A percentile compares a stretch with the other conserved stretches of the same genome.
Evolutionary conservation across 352 stramenopile species (phyloP).

Genomic region (Phytophthora pisi): DNA sequence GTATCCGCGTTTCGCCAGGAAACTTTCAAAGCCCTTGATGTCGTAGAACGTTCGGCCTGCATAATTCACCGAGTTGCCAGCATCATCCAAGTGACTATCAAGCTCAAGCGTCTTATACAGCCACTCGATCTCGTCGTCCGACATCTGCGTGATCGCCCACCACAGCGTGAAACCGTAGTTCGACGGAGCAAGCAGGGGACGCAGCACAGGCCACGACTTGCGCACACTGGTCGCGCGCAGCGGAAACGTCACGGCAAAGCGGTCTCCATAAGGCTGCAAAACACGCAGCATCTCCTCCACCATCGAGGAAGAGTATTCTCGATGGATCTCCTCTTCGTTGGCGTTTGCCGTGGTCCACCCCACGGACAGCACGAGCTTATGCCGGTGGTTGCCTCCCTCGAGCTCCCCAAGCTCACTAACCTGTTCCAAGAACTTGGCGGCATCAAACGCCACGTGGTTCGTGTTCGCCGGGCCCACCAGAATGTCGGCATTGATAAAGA

Average conservation of each 20-base stretch:
- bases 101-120: slow-evolving; percentile 61
- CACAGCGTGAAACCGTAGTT: slow-evolving; percentile 75
- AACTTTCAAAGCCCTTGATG: slow-evolving; percentile 67
- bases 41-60: slow-evolving; percentile 72
- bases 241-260: slow-evolving; percentile 65
- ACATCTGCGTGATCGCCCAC: slow-evolving; percentile 66
- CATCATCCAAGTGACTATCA: slow-evolving; percentile 11
- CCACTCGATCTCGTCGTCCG: slow-evolving; percentile 62
- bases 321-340: slow-evolving; percentile 55
- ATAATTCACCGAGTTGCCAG: slow-evolving; percentile 18
- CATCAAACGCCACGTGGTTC: slow-evolving; percentile 46
- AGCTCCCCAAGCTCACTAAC: slow-evolving; percentile 39
- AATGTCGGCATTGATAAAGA: slow-evolving; percentile 82
- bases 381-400: slow-evolving; percentile 36
- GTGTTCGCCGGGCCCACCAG: slow-evolving; percentile 58
- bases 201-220: slow-evolving; percentile 57
- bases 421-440: slow-evolving; percentile 48
- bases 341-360: slow-evolving; percentile 72
- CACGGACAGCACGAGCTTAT: slow-evolving; percentile 77
- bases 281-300: slow-evolving; percentile 59
- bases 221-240: slow-evolving; percentile 64
- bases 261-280: slow-evolving; percentile 48
- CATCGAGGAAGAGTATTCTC: slow-evolving; percentile 61
- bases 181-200: slow-evolving; percentile 39
- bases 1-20: slow-evolving; percentile 38